These are phyloP conservation scores for Arachnopeziza araneosa DNA, from an alignment of 2,329 filamentous ascomycete genomes.

Conservation along the genomic window DNA sequence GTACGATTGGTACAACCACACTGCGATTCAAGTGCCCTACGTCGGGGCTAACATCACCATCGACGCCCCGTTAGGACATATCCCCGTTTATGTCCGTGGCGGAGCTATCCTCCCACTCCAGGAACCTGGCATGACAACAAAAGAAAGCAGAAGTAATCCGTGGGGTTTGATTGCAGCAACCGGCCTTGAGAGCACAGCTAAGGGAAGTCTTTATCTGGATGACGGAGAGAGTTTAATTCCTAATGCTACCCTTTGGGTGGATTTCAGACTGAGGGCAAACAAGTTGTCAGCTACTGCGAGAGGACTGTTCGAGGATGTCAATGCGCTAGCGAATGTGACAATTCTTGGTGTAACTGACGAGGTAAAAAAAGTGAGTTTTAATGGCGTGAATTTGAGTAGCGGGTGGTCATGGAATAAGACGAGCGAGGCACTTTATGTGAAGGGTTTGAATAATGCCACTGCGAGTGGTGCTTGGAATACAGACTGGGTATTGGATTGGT, in stretches of 20 bases:
- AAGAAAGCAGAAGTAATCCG: slow-evolving; percentile 53
- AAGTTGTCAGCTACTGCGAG: slow-evolving; percentile 42
- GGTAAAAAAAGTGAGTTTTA: slow-evolving; percentile 44
- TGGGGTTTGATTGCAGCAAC: slow-evolving; percentile 65
- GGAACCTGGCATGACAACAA: slow-evolving; percentile 61
- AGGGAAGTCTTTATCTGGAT: slow-evolving; percentile 63
- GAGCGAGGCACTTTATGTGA: slow-evolving; percentile 44
- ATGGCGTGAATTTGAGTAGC: slow-evolving; percentile 39
- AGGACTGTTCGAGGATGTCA: slow-evolving; percentile 51
- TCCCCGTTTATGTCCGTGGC: slow-evolving; percentile 66
- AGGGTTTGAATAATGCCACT: slow-evolving; percentile 44
- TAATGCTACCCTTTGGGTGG: slow-evolving; percentile 48
- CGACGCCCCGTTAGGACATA: slow-evolving; percentile 57
- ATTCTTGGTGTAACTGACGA: slow-evolving; percentile 49
- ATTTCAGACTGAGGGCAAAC: slow-evolving; percentile 39
- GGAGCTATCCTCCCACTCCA: slow-evolving; percentile 64
- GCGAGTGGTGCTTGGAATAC: slow-evolving; percentile 49
- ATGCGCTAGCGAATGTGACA: slow-evolving; percentile 56
- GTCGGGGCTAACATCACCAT: slow-evolving; percentile 55
- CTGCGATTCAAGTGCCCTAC: slow-evolving; percentile 41
- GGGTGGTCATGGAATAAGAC: slow-evolving; percentile 44
- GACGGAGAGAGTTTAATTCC: slow-evolving; percentile 64
- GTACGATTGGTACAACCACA: slow-evolving; percentile 77
- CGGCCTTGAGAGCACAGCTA: slow-evolving; percentile 47
- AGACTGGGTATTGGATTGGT: slow-evolving; percentile 54